Conservation (phyloP, 108 stramenopile species). For the Skeletonema menzelii region DNA sequence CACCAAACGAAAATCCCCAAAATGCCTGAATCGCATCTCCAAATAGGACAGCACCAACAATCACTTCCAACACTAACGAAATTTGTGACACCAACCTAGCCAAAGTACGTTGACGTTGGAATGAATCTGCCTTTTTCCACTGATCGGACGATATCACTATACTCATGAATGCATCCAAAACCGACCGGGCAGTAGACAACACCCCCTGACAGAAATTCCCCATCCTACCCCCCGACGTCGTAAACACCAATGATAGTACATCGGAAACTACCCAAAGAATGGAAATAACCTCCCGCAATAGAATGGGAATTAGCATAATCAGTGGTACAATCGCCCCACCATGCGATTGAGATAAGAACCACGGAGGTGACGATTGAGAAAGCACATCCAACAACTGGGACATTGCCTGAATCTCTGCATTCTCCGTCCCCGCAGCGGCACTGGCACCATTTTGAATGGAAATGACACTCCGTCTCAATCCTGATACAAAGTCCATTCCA, state of each 20-base stretch:
- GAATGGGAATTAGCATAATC: constrained; percentile 55
- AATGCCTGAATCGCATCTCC: constrained; percentile 56
- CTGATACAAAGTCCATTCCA: not conserved
- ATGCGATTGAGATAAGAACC: constrained; percentile 32
- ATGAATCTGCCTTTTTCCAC: constrained; percentile 72
- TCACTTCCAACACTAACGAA: constrained; percentile 63
- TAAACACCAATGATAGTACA: constrained; percentile 35
- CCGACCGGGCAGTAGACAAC: constrained; percentile 21
- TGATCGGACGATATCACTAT: constrained; percentile 50
- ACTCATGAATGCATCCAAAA: constrained; percentile 75
- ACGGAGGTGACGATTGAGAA: constrained; percentile 27
- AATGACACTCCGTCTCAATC: constrained; percentile 20
- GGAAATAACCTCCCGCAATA: constrained; percentile 70
- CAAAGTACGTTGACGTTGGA: constrained; percentile 65
- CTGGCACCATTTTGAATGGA: constrained; percentile 20
- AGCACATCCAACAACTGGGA: constrained; percentile 18
- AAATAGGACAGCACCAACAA: constrained; percentile 54
- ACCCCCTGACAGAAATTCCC: constrained; percentile 18
- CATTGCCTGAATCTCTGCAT: not conserved
- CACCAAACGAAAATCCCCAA: constrained; percentile 28
- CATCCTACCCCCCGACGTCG: constrained; percentile 37
- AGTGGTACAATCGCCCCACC: constrained; percentile 29
- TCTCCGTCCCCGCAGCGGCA: not conserved
- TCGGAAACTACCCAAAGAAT: constrained; percentile 68
- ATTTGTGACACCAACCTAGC: constrained; percentile 61